Base-by-base conservation (phyloP, 768 basidiomycete genomes). In the Strobilomyces confusus region DNA sequence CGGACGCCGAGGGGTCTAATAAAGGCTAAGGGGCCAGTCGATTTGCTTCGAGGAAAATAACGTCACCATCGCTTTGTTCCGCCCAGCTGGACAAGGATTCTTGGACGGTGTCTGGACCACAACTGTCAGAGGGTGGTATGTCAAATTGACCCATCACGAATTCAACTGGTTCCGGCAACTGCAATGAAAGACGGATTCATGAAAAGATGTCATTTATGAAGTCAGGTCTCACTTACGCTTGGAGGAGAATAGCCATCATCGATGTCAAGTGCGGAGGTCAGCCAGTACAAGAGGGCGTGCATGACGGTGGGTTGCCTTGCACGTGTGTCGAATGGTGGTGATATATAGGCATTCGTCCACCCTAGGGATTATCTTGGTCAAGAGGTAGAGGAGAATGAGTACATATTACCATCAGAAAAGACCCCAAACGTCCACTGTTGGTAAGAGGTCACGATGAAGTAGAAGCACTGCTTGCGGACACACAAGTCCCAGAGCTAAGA, bases 371-470 rank as follows among this genome's bases (percentile, higher is more conserved):
- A 15, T 44, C 5, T 60, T 37, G 13, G 55, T 19, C 49, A 49
- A 22, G 26, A 44, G 42, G 9, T 3, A 5, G 46, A 15, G 14
- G 44, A 19, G 32, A 12, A 33, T 30, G 40, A 9, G 22, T 13
- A 37, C 36, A 52, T 38, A 42, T 58, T 63, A 82, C 83, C 80
- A 61, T 68, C 64, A n/a, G 81, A 80, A 61, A 84, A 84, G 20
- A 71, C 75, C 5, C 83, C 83, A 58, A 84, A 84, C 7, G 78
- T 70, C 83, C 83, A 85, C 15, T 79, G 74, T 43, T 77, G 74
- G 60, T 83, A 85, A 4, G 79, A 79, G 7, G 82, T 83, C 48
- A 85, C 60, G 15, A 83, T 75, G 48, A 84, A 85, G 73, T 78
- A 82, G 26, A 72, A 78, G 4, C 76, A 75, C 23, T 75, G 71